Evolutionary conservation across 2,329 filamentous ascomycete species (phyloP), one percentile per base, ranked within the genome.

Genomic region (Aureobasidium lini): DNA sequence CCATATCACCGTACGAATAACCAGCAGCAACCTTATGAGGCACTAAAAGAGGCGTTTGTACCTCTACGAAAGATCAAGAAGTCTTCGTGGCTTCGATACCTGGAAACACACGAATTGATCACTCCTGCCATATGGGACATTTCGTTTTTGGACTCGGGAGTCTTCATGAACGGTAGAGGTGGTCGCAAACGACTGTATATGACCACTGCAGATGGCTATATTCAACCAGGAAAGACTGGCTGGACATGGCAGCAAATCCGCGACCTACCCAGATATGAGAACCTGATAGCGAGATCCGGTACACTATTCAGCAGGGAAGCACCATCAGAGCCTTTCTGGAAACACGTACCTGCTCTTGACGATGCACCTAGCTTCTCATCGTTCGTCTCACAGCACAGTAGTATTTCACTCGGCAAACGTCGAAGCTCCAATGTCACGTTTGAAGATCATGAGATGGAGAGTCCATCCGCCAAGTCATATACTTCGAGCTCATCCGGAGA

Each of bases 51-150:
- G 44, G 73, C 82, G 0, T 90, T 88, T 81, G 80, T 92, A n/a
- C 89, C 89, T 5, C 76, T 93, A 16, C 83, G 88, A 53, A 92
- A 92, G 70, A 76, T 90, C 2, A 83, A 88, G 68, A 90, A 87
- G 67, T 86, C 90, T 60, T 85, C 86, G 0, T 81, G 84, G 29
- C 78, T 93, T 6, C 83, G 84, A 1, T 91, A 91, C 65, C 77
- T 92, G 10, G 82, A 81, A 6, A 84, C 84, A 1, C 77, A 83
- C 1, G 89, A 92, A 69, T 88, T 92, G 84, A 73, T 88, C 39
- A 90, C 86, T 0, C 83, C 87, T 0, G 81, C 84, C 1, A 72
- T 85, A 2, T 93, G 89, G 89, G 83, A 85, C 54, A 82, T 85
- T 2, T 77, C 82, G 9, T 92, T 92, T 63, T 77, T 93, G 31